A percentile compares a stretch with the other conserved stretches of the same genome.
phyloP scores from a whole-genome alignment of 2,329 filamentous ascomycete genomes.

The Sporothrix sp. region DNA sequence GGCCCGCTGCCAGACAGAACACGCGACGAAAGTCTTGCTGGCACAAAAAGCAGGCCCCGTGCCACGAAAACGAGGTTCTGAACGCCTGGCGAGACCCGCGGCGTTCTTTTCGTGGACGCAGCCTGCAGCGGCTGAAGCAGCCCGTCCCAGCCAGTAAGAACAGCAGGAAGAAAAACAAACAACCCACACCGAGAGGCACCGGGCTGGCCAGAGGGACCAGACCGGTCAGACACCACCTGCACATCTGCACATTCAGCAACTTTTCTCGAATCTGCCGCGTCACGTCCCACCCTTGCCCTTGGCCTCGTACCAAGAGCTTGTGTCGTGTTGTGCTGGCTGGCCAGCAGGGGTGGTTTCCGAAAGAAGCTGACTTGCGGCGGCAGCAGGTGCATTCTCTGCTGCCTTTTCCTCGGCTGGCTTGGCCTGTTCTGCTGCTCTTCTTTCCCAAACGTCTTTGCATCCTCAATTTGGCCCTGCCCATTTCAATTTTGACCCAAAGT shows the following conservation, averaged over 20 bases:
- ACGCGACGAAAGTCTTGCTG: background rate
- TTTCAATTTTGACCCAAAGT: background rate
- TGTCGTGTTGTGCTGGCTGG: background rate
- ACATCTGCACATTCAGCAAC: too few relatives aligned
- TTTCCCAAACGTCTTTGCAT: background rate
- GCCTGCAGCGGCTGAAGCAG: too few relatives aligned
- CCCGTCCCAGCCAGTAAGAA: too few relatives aligned
- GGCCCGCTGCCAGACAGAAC: background rate
- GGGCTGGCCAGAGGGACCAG: too few relatives aligned
- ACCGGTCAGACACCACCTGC: too few relatives aligned
- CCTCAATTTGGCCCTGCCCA: background rate
- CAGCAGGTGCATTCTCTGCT: background rate
- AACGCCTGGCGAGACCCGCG: too few relatives aligned
- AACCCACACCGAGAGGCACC: background rate
- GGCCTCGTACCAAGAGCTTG: background rate
- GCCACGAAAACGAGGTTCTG: background rate
- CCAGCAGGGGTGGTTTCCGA: conserved; percentile 9
- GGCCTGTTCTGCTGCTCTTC: background rate
- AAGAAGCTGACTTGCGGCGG: conserved; percentile 6
- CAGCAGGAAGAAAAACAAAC: too few relatives aligned
- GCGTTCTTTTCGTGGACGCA: too few relatives aligned
- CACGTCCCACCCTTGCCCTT: background rate
- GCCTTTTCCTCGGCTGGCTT: background rate
- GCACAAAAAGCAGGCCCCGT: background rate
- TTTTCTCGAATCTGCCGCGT: background rate